Evolutionary conservation across 768 basidiomycete species (phyloP).

Genomic region (Tephrocybe sp.): DNA sequence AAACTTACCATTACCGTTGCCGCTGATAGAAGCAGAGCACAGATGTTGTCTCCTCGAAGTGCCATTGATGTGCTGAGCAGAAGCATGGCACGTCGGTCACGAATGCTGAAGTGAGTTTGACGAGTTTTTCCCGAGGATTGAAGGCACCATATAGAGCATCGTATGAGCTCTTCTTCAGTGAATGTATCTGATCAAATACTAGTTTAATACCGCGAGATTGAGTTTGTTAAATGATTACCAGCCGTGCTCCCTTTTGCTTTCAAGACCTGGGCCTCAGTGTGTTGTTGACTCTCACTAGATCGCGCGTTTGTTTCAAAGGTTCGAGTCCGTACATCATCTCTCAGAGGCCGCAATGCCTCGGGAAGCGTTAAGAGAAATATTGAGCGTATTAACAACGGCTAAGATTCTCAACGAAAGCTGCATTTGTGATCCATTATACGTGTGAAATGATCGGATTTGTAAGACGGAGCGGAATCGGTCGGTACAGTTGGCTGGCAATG

Average conservation of each 20-base stretch:
- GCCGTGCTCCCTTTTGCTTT: slow-evolving; percentile 7
- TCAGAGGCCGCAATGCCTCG: not conserved
- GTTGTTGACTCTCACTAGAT: not conserved
- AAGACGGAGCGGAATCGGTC: too few species aligned
- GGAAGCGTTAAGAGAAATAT: too few species aligned
- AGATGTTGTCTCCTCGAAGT: slow-evolving; percentile 26
- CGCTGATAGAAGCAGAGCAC: slow-evolving; percentile 19
- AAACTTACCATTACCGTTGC: slow-evolving; percentile 16
- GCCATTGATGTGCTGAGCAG: slow-evolving; percentile 24
- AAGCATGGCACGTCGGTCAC: slow-evolving; percentile 29
- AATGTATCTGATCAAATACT: slow-evolving; percentile 20
- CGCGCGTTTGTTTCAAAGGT: not conserved
- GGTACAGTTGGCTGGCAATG: too few species aligned
- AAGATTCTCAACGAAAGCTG: too few species aligned
- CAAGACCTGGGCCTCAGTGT: not conserved
- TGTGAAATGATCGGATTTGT: too few species aligned
- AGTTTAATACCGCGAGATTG: not conserved
- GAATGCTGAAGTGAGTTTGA: slow-evolving; percentile 13
- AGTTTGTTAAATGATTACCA: slow-evolving; percentile 12
- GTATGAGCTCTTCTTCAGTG: slow-evolving; percentile 20
- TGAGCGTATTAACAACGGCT: too few species aligned
- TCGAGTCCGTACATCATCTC: not conserved
- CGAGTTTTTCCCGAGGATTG: slow-evolving; percentile 3
- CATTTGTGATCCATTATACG: too few species aligned
- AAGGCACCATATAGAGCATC: slow-evolving; percentile 21